phyloP scores from a whole-genome alignment of 192 early-diverging fungal genomes.

The Backusella circina region DNA sequence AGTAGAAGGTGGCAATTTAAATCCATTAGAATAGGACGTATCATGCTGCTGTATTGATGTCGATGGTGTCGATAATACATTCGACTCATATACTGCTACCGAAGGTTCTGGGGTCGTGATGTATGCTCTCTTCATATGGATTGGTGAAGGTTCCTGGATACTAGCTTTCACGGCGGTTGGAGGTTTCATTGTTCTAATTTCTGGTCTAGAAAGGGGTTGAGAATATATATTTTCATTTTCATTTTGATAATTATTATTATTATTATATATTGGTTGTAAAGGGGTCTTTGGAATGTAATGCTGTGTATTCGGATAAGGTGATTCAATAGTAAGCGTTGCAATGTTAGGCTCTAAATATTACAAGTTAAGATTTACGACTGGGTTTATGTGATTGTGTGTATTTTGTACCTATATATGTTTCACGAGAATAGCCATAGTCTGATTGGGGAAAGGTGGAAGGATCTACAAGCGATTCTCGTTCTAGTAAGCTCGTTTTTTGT shows the following conservation, averaged over 20 bases:
- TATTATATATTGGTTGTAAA: not conserved
- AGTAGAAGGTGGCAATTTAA: not conserved
- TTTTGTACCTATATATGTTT: slow-evolving; percentile 17
- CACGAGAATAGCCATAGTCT: slow-evolving; percentile 2
- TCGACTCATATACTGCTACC: not conserved
- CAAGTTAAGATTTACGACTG: not conserved
- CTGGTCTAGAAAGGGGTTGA: slow-evolving; percentile 3
- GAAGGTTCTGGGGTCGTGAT: not conserved
- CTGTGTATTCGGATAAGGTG: not conserved
- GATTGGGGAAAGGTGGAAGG: not conserved
- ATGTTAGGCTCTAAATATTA: not conserved
- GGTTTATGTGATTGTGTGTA: not conserved
- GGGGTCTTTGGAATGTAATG: slow-evolving; percentile 5
- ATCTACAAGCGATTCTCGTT: slow-evolving; percentile 10
- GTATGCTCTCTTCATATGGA: not conserved
- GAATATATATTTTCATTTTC: slow-evolving; percentile 2
- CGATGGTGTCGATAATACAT: not conserved
- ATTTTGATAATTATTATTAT: not conserved
- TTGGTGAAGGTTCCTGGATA: not conserved
- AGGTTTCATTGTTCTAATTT: slow-evolving; percentile 13
- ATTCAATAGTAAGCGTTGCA: not conserved
- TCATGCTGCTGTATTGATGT: not conserved
- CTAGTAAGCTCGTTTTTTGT: not conserved
- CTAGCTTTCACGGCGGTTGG: slow-evolving; percentile 8
- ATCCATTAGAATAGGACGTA: not conserved